Evolutionary conservation across 2,329 filamentous ascomycete genomes (phyloP).

Genomic region (Penicillium sp.): DNA sequence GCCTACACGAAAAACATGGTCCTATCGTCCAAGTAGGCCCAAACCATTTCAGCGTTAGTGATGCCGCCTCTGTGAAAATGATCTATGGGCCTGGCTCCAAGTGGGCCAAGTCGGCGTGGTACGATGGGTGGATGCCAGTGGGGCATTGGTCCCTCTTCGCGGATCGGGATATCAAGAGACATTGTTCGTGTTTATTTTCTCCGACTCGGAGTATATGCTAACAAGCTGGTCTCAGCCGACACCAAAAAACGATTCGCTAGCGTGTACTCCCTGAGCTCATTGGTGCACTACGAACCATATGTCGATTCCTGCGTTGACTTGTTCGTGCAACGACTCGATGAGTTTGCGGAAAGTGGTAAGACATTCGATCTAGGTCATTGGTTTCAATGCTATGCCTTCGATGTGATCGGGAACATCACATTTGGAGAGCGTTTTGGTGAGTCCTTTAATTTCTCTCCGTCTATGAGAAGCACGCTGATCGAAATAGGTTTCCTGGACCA

Average conservation of each 20-base stretch:
- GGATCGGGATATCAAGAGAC: constrained; percentile 38
- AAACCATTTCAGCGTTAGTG: constrained; percentile 51
- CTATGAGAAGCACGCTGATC: neutral
- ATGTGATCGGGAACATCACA: constrained; percentile 55
- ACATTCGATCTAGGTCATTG: constrained; percentile 44
- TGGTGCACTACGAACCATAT: constrained; percentile 53
- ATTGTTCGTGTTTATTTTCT: constrained; percentile 29
- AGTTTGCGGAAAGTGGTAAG: constrained; percentile 34
- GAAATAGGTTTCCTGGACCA: constrained; percentile 48
- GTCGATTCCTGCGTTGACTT: constrained; percentile 52
- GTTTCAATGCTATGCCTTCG: constrained; percentile 40
- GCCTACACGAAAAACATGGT: constrained; percentile 45
- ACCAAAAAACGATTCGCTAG: constrained; percentile 44
- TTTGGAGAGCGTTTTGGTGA: constrained; percentile 36
- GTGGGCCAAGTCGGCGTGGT: constrained; percentile 43
- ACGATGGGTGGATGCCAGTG: constrained; percentile 36
- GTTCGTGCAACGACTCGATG: constrained; percentile 40
- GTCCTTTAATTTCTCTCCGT: neutral
- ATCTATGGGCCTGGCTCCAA: constrained; percentile 47
- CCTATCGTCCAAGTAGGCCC: constrained; percentile 52
- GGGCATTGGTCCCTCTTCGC: constrained; percentile 36
- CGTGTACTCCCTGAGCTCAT: constrained; percentile 52
- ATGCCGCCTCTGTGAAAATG: constrained; percentile 42
- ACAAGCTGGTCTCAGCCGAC: constrained; percentile 26
- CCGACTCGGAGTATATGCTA: neutral